Evolutionary conservation across 1,139 yeast genomes (phyloP), one percentile per base, ranked within the genome.

Genomic region (Suhomyces wounanorum): DNA sequence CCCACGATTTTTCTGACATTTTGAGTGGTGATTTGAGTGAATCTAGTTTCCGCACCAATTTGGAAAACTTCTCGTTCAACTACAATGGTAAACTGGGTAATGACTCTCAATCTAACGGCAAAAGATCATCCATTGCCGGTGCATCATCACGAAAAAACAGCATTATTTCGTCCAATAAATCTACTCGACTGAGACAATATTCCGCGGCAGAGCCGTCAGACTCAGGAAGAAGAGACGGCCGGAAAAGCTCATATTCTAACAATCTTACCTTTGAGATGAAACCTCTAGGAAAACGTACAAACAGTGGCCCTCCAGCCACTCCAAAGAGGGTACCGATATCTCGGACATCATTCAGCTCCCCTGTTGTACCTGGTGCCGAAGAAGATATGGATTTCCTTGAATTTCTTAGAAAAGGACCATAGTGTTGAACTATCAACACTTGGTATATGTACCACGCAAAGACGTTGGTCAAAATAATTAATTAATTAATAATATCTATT

Each of bases 331-430:
- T 35, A 8, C 23, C 33, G 6, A 8, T 31, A 4, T 8, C 31
- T 10, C 40, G 42, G 3, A 39, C 48, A 23, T 25, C 23, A 21
- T 16, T 30, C 36, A 30, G 40, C 13, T 17, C 31, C 9, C 36
- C 45, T 13, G 47, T 40, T 13, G 8, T 40, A 2, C 38, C 42
- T 3, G 46, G 26, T 11, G 51, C 33, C 6, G 56, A 55, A 11
- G 55, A 49, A 14, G 82, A 75, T 47, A 69, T 79, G 69, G 84
- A 79, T 58, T 71, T 81, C 52, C 46, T 79, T 55, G 83, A 78
- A 52, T 78, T 80, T 53, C 68, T 81, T 48, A 72, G 70, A 30
- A 67, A 65, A 38, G 82, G 81, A 2, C 82, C 82, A 17, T 49
- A 45, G 37, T 39, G 8, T 8, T 33, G 23, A 23, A 41, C 40